Base-by-base conservation (phyloP, 768 basidiomycete genomes). In the Mrakia hoshinonis region DNA sequence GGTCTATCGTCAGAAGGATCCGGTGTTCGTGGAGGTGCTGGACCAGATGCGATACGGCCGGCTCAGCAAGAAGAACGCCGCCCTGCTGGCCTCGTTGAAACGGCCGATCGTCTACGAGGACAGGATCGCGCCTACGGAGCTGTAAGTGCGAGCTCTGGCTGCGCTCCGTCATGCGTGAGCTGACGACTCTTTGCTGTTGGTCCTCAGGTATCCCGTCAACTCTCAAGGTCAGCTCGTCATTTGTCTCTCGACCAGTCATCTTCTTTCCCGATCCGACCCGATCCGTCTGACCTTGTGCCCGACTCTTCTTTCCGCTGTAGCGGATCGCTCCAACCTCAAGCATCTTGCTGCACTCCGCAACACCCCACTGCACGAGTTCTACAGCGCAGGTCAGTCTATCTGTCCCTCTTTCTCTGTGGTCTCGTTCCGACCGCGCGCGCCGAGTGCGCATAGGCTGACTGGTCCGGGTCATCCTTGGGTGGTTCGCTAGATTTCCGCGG, bases 41-140 rank as follows among this genome's bases (percentile, higher is more conserved):
- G 98, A 97, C 77, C 93, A 98, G 79, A 98, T 98, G 95, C 87
- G 96, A 15, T 95, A 92, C 75, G 96, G 96, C 3, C 81, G 75
- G 22, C 80, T 98, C 43, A 84, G 87, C 0, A 72, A 76, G 2
- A 80, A 82, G 26, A 92, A 92, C 0, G 87, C 92, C 72, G 69
- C 76, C 38, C 86, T 83, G 68, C 96, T 97, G 82, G 85, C 79
- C 74, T 81, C 80, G 0, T 82, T 98, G n/a, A 83, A 85, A 1
- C 83, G 93, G 39, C 79, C 82, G 24, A 86, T 94, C 31, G 72
- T 81, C 2, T 93, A 91, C 75, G 84, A 85, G 11, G 92, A 96
- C 76, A 90, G 88, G 0, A 82, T 96, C 15, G 89, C 85, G 38
- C 87, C 95, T 1, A 98, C 94, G 1, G 96, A 97, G 80, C 81